A percentile compares a stretch with the other conserved stretches of the same genome.
phyloP scores from a whole-genome alignment of 805 yeast genomes.

The Kregervanrija fluxuum region DNA sequence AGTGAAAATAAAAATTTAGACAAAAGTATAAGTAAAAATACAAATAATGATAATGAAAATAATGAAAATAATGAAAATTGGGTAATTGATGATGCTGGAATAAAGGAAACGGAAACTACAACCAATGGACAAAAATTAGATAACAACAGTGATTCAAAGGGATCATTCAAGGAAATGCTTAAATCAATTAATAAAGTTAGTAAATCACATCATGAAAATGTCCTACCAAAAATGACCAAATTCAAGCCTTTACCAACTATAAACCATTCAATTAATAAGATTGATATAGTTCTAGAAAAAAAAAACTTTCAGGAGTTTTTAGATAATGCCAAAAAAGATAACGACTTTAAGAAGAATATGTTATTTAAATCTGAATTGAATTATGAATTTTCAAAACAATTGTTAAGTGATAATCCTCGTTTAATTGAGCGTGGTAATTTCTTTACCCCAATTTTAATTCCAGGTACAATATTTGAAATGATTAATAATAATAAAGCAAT shows the following conservation, averaged over 20 bases:
- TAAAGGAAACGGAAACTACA: background rate
- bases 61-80: background rate
- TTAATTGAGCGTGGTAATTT: constrained; percentile 36
- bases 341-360: constrained; percentile 34
- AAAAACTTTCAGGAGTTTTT: constrained; percentile 35
- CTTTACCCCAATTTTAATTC: constrained; percentile 38
- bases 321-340: constrained; percentile 33
- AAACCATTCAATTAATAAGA: background rate
- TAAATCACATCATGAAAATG: constrained; percentile 7
- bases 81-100: constrained; percentile 4
- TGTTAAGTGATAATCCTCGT: constrained; percentile 27
- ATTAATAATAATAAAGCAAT: constrained; percentile 5
- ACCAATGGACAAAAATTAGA: background rate
- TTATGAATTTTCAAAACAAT: constrained; percentile 42
- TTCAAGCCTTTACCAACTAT: constrained; percentile 18
- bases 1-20: background rate
- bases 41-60: background rate
- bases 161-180: constrained; percentile 18
- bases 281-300: constrained; percentile 4
- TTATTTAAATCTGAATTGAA: constrained; percentile 43
- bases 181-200: constrained; percentile 18
- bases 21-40: background rate
- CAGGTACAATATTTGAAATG: constrained; percentile 23
- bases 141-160: background rate
- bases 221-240: constrained; percentile 20